phyloP scores from a whole-genome alignment of 768 basidiomycete species.

The Porphyrellus cyaneotinctus region DNA sequence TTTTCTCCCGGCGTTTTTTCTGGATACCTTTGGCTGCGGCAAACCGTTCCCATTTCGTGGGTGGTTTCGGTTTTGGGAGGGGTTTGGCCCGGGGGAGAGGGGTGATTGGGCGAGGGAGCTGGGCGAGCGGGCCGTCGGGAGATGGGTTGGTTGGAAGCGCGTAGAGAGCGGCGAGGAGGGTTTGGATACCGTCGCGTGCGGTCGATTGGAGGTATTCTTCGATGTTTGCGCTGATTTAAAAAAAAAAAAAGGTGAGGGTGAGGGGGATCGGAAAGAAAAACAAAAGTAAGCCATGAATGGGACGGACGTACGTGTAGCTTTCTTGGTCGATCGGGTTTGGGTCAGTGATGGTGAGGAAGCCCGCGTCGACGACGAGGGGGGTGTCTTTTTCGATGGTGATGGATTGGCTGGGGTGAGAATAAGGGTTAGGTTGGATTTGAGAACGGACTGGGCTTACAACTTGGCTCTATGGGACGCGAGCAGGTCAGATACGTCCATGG shows the following conservation, averaged over 20 bases:
- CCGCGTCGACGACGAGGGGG: constrained; percentile 76
- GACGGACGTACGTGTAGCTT: constrained; percentile 70
- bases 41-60: constrained; percentile 96
- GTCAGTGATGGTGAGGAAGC: constrained; percentile 83
- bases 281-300: no score
- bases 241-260: no score
- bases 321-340: constrained; percentile 82
- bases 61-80: constrained; percentile 86
- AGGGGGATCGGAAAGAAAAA: no score
- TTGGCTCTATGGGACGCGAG: constrained; percentile 70
- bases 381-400: constrained; percentile 73
- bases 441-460: constrained; percentile 45
- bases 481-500: constrained; percentile 36
- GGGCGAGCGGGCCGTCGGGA: constrained; percentile 76
- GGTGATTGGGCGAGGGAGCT: constrained; percentile 74
- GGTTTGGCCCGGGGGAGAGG: constrained; percentile 87
- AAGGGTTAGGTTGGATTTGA: neutral
- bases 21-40: constrained; percentile 92
- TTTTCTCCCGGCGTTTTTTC: constrained; percentile 70
- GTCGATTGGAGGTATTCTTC: constrained; percentile 78
- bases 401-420: constrained; percentile 48
- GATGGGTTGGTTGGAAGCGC: constrained; percentile 72
- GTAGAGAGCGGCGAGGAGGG: constrained; percentile 77
- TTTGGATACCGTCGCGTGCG: constrained; percentile 79
- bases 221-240: constrained; percentile 62